Base-by-base conservation (phyloP, 148 eudicot species). In the Cornus controversa region DNA sequence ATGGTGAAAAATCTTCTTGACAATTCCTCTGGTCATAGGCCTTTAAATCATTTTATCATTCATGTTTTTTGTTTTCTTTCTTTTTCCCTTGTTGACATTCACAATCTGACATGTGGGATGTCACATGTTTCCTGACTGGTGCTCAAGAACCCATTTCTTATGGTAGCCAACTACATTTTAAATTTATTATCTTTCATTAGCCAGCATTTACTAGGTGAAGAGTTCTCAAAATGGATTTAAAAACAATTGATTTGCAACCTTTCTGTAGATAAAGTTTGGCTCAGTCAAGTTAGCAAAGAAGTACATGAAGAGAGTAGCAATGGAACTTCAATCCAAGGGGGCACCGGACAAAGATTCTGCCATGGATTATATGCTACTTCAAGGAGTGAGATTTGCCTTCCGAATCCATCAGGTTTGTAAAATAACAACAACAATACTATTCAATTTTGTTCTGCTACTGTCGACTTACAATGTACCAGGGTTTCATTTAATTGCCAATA, bases 321-420 rank as follows among this genome's bases (percentile, higher is more conserved):
- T 74, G 63, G 97, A 89, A 75, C 97, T 93, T 69, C 97, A 93
- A 68, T 81, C 81, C 42, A 87, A 89, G 77, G 91, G 91, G 54
- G 77, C 90, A 27, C 58, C 76, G 4, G 97, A 93, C 67, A 93
- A 93, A 77, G 97, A 93, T 76, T 81, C 91, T 42, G 88, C 91
- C 10, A 78, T 89, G 90, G 94, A 93, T 81, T 93, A 91, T 78
- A 93, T 91, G 97, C 81, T 93, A 31, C 94, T 93, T 62, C 93
- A 93, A 81, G 97, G 94, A 75, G 94, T 93, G 70, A 86, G 97
- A 80, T 93, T 93, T 80, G 97, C 97, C 76, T 93, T 93, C 77
- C 79, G 97, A 69, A 89, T 93, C 71, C 97, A 93, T 77, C 97
- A 91, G 94, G 97, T 93, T 82, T 27, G 87, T 82, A 9, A 60